Conservation (phyloP, 352 stramenopile genomes). For the Nothophytophthora sp. region DNA sequence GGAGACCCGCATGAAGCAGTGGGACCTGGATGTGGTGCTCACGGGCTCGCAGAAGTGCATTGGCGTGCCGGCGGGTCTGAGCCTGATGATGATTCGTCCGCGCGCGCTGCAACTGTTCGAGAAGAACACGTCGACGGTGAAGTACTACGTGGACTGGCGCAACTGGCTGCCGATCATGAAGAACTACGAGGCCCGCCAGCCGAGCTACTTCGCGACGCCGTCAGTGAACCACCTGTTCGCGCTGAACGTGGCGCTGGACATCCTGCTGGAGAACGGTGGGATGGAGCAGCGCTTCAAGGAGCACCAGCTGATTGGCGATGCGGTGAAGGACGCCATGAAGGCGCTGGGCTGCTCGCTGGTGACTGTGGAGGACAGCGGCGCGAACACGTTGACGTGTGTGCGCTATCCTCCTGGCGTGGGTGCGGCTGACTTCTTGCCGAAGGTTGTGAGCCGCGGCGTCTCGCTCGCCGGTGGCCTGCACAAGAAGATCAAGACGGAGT, state of each 20-base stretch:
- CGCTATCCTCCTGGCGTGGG: slow-evolving; percentile 72
- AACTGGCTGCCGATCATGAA: slow-evolving; percentile 87
- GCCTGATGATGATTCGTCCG: slow-evolving; percentile 64
- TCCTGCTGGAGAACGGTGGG: slow-evolving; percentile 70
- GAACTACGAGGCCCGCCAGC: slow-evolving; percentile 76
- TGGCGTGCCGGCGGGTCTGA: slow-evolving; percentile 66
- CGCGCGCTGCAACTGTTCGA: slow-evolving; percentile 69
- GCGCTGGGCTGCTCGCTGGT: slow-evolving; percentile 64
- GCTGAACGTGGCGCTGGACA: slow-evolving; percentile 65
- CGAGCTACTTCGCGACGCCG: slow-evolving; percentile 80
- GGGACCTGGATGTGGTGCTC: slow-evolving; percentile 78
- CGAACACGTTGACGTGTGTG: slow-evolving; percentile 77
- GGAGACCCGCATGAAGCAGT: slow-evolving; percentile 81
- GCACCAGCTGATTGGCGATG: slow-evolving; percentile 56
- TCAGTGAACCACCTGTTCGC: slow-evolving; percentile 81
- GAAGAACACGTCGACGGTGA: slow-evolving; percentile 47
- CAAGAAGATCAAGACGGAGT: slow-evolving; percentile 84
- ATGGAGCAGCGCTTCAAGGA: slow-evolving; percentile 81
- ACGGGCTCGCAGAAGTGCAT: slow-evolving; percentile 83
- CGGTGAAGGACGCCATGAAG: slow-evolving; percentile 70
- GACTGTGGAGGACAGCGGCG: slow-evolving; percentile 43
- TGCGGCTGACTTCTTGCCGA: slow-evolving; percentile 69
- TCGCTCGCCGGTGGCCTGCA: slow-evolving; percentile 74
- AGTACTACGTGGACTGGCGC: slow-evolving; percentile 82
- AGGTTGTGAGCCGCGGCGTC: slow-evolving; percentile 68